Evolutionary conservation across 352 stramenopile genomes (phyloP), one percentile per base, ranked within the genome.

Genomic region (Aphanomyces astaci): DNA sequence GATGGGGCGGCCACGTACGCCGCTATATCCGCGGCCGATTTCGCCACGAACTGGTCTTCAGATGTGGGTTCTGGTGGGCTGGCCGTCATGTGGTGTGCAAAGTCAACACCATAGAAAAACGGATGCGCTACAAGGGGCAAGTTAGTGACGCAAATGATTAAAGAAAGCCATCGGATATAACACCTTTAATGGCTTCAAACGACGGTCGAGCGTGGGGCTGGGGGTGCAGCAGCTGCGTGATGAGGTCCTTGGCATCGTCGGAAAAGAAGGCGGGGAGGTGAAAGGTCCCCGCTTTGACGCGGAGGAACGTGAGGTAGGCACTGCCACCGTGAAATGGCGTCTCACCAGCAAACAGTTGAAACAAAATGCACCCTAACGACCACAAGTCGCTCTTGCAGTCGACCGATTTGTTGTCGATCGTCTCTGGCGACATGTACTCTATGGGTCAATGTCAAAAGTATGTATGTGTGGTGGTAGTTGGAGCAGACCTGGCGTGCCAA

Each of bases 381-480:
- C 86, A 95, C 27, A 90, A 70, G 51, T 95, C 86, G 32, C 75
- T 86, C 31, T 79, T 79, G 25, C 68, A 70, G 4, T 74, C 84
- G 13, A 80, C 78, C 0, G 86, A 67, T 59, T 93, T 87, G 68
- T 93, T 93, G 66, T 91, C 79, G 28, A 95, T 87, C 25, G 84
- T 90, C 71, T 95, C 86, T 3, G 86, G 86, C 3, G 86, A 71
- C 86, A 95, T 95, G 70, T 95, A 95, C 75, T 95, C 86, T 72
- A 57, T n/a, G 9, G 40, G 17, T 24, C 28, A 63, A 27, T 32
- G 54, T 15, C 27, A 59, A 19, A 46, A 57, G 13, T 53, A 46
- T 63, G 15, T 27, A 28, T 7, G 19, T 4, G 25, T 10, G 51
- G 56, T 65, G 19, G 2, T 4, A 27, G 33, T n/a, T 40, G 17